These are phyloP conservation scores for Magnusiomyces suaveolens DNA, from an alignment of 1,139 yeast genomes.

Conservation along the genomic window DNA sequence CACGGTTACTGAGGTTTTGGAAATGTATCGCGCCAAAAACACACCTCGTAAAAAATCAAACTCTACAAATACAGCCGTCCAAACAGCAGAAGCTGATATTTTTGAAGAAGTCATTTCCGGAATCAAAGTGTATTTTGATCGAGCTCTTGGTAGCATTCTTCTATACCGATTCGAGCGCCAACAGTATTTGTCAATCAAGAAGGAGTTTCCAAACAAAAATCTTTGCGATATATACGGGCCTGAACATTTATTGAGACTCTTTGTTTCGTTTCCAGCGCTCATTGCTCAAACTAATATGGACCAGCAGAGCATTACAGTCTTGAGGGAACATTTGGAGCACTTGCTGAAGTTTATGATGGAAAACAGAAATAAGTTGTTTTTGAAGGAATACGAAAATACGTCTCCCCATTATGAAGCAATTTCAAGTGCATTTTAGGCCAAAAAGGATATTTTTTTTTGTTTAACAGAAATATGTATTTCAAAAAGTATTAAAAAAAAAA, in stretches of 20 bases:
- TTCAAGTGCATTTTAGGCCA: slow-evolving; percentile 23
- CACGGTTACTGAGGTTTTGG: slow-evolving; percentile 45
- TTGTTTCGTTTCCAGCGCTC: slow-evolving; percentile 72
- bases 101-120: slow-evolving; percentile 63
- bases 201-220: slow-evolving; percentile 32
- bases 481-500: no score
- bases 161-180: slow-evolving; percentile 78
- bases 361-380: slow-evolving; percentile 42
- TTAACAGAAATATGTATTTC: neutral
- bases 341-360: slow-evolving; percentile 42
- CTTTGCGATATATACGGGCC: slow-evolving; percentile 55
- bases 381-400: slow-evolving; percentile 42
- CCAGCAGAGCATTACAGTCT: slow-evolving; percentile 51
- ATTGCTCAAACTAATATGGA: slow-evolving; percentile 78
- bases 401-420: slow-evolving; percentile 53
- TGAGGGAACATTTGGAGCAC: slow-evolving; percentile 46
- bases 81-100: slow-evolving; percentile 40
- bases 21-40: slow-evolving; percentile 33
- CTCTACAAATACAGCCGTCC: neutral
- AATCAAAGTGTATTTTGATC: slow-evolving; percentile 65
- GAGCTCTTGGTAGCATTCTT: slow-evolving; percentile 58
- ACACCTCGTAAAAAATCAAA: slow-evolving; percentile 12
- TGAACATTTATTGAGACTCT: slow-evolving; percentile 64
- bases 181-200: slow-evolving; percentile 56
- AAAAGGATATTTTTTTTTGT: neutral